Percentiles rank a stretch among this genome's conserved stretches.
phyloP scores from a whole-genome alignment of 2,329 filamentous ascomycete species.

The Arthrocladium fulminans region DNA sequence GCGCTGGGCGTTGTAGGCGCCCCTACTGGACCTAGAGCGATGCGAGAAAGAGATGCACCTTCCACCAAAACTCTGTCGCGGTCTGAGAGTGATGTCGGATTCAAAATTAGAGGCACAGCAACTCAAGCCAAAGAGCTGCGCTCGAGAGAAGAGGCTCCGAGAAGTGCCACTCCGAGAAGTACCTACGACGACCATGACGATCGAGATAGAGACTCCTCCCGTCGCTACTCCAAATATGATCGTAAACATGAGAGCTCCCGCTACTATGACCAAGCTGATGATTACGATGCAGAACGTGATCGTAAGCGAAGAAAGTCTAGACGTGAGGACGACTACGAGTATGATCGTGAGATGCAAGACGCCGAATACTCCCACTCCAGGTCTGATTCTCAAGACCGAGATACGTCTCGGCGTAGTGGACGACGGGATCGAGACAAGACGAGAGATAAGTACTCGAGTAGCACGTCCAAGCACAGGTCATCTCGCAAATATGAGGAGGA shows the following conservation, averaged over 20 bases:
- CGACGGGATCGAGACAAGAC: slow-evolving; percentile 49
- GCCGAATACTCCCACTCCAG: slow-evolving; percentile 48
- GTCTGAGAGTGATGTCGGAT: slow-evolving; percentile 15
- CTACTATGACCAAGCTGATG: slow-evolving; percentile 23
- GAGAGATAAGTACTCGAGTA: slow-evolving; percentile 14
- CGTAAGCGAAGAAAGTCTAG: slow-evolving; percentile 26
- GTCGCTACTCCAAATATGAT: slow-evolving; percentile 11
- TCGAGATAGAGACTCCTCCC: slow-evolving; percentile 18
- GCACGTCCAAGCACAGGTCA: slow-evolving; percentile 29
- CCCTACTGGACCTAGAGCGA: slow-evolving; percentile 86
- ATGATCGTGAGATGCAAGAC: slow-evolving; percentile 35
- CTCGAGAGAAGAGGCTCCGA: slow-evolving; percentile 16
- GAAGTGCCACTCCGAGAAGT: slow-evolving; percentile 5
- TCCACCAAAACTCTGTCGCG: slow-evolving; percentile 13
- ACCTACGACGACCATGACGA: slow-evolving; percentile 17
- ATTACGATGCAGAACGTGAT: slow-evolving; percentile 16
- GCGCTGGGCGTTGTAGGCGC: slow-evolving; percentile 59
- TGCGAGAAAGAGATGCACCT: slow-evolving; percentile 46
- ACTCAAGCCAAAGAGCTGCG: slow-evolving; percentile 14
- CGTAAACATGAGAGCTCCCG: slow-evolving; percentile 33
- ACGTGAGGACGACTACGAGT: slow-evolving; percentile 35
- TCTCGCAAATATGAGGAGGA: slow-evolving; percentile 39
- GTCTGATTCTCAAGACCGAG: slow-evolving; percentile 49
- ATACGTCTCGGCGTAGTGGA: slow-evolving; percentile 53
- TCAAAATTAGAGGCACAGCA: slow-evolving; percentile 24